A percentile compares a stretch with the other conserved stretches of the same genome.
Conservation (phyloP, 768 basidiomycete species). For the Hypsizygus marmoreus region DNA sequence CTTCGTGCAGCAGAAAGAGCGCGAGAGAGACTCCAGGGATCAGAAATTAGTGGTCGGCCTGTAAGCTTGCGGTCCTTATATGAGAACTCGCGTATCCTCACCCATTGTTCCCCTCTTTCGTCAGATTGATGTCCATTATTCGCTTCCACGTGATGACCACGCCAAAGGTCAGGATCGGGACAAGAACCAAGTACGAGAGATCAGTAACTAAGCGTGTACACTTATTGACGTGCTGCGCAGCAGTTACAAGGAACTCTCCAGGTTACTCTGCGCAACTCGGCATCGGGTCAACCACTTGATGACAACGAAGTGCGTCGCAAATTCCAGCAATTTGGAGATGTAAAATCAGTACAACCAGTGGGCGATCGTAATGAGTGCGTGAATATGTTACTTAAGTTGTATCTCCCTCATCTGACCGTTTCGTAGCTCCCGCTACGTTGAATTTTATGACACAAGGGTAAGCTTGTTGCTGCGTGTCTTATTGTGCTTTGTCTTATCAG, state of each 20-base stretch:
- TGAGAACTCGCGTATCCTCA: slow-evolving; percentile 5
- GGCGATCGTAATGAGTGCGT: slow-evolving; percentile 64
- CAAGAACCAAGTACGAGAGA: slow-evolving; percentile 74
- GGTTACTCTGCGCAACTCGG: slow-evolving; percentile 73
- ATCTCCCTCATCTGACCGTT: neutral
- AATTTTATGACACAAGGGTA: slow-evolving; percentile 89
- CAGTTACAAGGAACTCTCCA: slow-evolving; percentile 84
- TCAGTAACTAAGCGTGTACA: neutral
- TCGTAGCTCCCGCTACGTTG: slow-evolving; percentile 83
- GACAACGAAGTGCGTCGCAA: slow-evolving; percentile 85
- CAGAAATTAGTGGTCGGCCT: slow-evolving; percentile 83
- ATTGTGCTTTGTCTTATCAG: slow-evolving; percentile 9
- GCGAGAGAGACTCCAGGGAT: slow-evolving; percentile 87
- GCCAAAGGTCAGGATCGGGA: slow-evolving; percentile 66
- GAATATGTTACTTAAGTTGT: neutral
- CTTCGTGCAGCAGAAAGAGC: slow-evolving; percentile 91
- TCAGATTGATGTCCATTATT: slow-evolving; percentile 99
- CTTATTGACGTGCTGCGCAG: slow-evolving; percentile 29
- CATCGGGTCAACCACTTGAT: slow-evolving; percentile 69
- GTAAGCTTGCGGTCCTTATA: slow-evolving; percentile 50
- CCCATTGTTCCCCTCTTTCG: slow-evolving; percentile 23
- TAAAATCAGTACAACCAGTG: slow-evolving; percentile 74
- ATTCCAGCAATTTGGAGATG: slow-evolving; percentile 89
- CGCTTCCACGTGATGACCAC: slow-evolving; percentile 87
- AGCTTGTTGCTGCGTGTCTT: slow-evolving; percentile 21